Evolutionary conservation across 2,329 filamentous ascomycete species (phyloP), one percentile per base, ranked within the genome.

Genomic region (Fusarium denticulatum): DNA sequence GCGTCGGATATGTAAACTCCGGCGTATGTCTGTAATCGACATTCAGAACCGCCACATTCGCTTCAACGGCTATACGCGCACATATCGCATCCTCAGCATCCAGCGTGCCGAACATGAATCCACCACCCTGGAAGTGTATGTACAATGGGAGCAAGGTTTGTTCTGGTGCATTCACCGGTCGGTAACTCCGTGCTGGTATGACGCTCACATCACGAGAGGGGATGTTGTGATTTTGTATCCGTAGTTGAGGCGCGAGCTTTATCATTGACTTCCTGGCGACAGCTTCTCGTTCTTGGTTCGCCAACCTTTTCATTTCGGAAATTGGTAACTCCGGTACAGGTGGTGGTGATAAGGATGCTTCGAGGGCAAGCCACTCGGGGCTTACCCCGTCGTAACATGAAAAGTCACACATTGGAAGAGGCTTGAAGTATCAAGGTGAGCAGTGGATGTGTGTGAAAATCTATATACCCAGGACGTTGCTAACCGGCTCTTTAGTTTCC

Each of bases 41-140:
- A 22, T 47, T 67, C 3, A 67, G 14, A 3, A 67, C 63, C 0
- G 22, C 30, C 2, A 61, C 45, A 15, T 46, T n/a, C 0, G 62
- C 46, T 1, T 34, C 22, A 5, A 37, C 20, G 1, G 63, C 45
- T 24, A 61, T 61, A 6, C 64, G 45, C 6, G 64, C 62, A 28
- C 64, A 67, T 60, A 67, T 67, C 5, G 64, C 45, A 6, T 52
- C 63, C 32, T 67, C 64, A 0, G n/a, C 45, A 4, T 67, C 64
- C 1, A 67, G 26, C 5, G 63, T 22, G 1, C 64, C 64, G 22
- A 60, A 67, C 64, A 67, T 67, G 6, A 67, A 67, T 8, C 64
- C 64, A 4, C 63, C 64, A 2, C 64, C 64, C n/a, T 67, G 64
- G 2, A 67, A 58, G 49, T 67, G 64, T 1, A 67, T 47, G 3